Evolutionary conservation across 2,329 filamentous ascomycete species (phyloP).

Genomic region (Fusarium multiceps): DNA sequence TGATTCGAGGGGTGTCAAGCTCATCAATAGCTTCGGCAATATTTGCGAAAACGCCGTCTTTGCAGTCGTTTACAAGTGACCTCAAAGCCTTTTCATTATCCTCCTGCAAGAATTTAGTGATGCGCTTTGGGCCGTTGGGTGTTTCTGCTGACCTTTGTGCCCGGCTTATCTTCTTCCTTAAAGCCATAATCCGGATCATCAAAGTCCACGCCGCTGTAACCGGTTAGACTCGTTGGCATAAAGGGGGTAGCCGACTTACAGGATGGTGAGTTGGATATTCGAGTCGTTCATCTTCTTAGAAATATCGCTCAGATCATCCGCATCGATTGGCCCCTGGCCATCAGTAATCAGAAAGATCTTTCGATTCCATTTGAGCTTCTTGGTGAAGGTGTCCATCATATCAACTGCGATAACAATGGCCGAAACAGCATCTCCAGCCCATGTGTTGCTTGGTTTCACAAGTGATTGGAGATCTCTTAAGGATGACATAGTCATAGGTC

Average conservation of each 20-base stretch:
- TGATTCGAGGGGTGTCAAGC: slow-evolving; percentile 80
- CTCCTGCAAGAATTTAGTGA: slow-evolving; percentile 46
- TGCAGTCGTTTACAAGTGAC: slow-evolving; percentile 73
- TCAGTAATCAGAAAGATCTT: slow-evolving; percentile 89
- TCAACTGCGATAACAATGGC: slow-evolving; percentile 86
- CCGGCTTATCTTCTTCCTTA: slow-evolving; percentile 88
- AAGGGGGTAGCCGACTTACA: slow-evolving; percentile 67
- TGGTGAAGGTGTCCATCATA: slow-evolving; percentile 84
- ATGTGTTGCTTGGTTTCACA: slow-evolving; percentile 75
- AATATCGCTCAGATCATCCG: slow-evolving; percentile 77
- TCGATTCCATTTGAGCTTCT: slow-evolving; percentile 82
- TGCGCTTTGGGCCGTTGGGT: background rate
- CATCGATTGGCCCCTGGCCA: slow-evolving; percentile 77
- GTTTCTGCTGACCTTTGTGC: slow-evolving; percentile 67
- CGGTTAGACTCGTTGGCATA: slow-evolving; percentile 31
- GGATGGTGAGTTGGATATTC: slow-evolving; percentile 79
- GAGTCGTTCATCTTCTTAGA: slow-evolving; percentile 78
- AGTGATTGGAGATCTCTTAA: slow-evolving; percentile 71
- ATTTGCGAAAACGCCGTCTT: slow-evolving; percentile 80
- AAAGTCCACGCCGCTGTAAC: slow-evolving; percentile 84
- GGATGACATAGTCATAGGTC: slow-evolving; percentile 71
- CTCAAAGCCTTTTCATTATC: slow-evolving; percentile 78
- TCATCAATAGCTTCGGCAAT: slow-evolving; percentile 86
- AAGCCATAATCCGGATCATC: slow-evolving; percentile 90
- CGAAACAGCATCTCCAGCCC: slow-evolving; percentile 85